Evolutionary conservation across 1,284 basidiomycete genomes (phyloP).

Genomic region (Pyrrhoderma lamaoense): DNA sequence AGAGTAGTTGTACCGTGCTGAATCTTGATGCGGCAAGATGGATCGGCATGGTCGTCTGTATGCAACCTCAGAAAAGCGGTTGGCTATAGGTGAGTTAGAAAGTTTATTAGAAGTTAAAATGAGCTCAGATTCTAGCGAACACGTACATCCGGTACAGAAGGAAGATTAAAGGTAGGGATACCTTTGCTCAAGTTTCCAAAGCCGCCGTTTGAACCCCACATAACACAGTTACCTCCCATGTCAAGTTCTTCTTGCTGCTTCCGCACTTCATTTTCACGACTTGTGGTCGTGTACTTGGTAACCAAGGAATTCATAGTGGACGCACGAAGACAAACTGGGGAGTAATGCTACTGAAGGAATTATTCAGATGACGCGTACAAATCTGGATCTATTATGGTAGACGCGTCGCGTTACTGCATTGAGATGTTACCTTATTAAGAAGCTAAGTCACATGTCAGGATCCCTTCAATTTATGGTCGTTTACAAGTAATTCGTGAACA

Average conservation of each 20-base stretch:
- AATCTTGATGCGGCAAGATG: conserved; percentile 94
- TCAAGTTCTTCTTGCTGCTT: conserved; percentile 28
- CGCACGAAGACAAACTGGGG: neutral
- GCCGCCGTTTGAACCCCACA: conserved; percentile 77
- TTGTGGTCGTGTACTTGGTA: conserved; percentile 7
- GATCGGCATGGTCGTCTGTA: conserved; percentile 91
- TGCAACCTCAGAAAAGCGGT: conserved; percentile 81
- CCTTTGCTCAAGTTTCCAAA: conserved; percentile 69
- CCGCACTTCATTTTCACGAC: conserved; percentile 5
- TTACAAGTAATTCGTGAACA: too few species aligned
- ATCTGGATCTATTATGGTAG: neutral
- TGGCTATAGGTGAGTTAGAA: conserved; percentile 51
- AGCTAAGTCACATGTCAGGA: too few species aligned
- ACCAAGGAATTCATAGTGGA: conserved; percentile 16
- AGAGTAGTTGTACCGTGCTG: conserved; percentile 98
- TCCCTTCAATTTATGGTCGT: too few species aligned
- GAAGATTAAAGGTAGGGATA: conserved; percentile 62
- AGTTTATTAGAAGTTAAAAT: conserved; percentile 1
- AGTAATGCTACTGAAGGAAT: neutral
- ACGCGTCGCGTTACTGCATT: conserved; percentile 8
- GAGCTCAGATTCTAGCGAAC: neutral
- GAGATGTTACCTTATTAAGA: neutral
- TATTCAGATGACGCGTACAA: conserved; percentile 8
- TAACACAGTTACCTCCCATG: conserved; percentile 43
- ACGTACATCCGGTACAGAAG: conserved; percentile 68